A percentile compares a stretch with the other conserved stretches of the same genome.
phyloP scores from a whole-genome alignment of 2,329 filamentous ascomycete species.

The Xenoacremonium recifei region DNA sequence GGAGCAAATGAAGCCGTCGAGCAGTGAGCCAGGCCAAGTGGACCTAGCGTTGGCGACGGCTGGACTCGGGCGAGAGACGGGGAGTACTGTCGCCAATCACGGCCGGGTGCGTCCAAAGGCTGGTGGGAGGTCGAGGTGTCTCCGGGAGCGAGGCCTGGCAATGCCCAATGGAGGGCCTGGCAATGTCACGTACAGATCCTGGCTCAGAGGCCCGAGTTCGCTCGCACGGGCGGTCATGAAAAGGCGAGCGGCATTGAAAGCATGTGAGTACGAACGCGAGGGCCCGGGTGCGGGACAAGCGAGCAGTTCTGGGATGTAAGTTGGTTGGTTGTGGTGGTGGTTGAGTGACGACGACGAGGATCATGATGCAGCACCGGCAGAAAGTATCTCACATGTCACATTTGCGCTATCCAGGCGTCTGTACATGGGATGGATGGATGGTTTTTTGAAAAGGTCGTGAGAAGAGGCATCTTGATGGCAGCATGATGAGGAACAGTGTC shows the following conservation, averaged over 20 bases:
- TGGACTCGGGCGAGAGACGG: background rate
- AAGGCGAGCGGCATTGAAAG: background rate
- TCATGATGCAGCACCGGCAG: background rate
- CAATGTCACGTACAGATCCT: no score
- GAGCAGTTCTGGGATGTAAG: background rate
- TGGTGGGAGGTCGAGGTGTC: no score
- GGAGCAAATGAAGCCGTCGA: slow-evolving; percentile 13
- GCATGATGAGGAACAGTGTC: background rate
- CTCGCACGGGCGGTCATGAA: background rate
- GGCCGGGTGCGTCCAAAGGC: no score
- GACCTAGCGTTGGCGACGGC: slow-evolving; percentile 3
- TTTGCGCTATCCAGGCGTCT: no score
- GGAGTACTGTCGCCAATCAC: background rate
- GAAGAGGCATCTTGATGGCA: background rate
- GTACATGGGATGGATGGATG: no score
- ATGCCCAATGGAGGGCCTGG: background rate
- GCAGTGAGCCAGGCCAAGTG: slow-evolving; percentile 8
- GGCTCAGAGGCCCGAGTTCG: background rate
- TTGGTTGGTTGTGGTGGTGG: background rate
- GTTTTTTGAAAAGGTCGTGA: background rate
- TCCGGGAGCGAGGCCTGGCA: no score
- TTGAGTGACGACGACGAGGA: background rate
- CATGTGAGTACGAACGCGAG: no score
- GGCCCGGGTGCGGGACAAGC: background rate
- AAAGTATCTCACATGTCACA: no score